phyloP scores from a whole-genome alignment of 441 rosid genomes.

The Viola pubescens region DNA sequence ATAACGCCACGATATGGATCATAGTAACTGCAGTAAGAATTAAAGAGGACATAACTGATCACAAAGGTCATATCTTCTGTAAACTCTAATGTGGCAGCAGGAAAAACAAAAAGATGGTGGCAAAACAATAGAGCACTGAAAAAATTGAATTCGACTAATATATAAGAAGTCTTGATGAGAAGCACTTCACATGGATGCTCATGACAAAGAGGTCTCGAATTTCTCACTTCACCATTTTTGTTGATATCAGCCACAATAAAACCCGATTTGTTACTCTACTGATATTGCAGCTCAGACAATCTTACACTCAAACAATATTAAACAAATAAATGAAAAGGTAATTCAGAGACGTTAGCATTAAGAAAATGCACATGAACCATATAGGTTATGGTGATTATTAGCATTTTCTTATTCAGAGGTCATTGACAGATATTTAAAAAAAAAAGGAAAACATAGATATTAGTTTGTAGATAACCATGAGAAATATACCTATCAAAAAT shows the following conservation, averaged over 20 bases:
- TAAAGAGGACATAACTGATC: conserved; percentile 3
- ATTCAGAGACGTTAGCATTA: background rate
- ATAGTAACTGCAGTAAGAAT: conserved; percentile 59
- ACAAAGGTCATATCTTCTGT: conserved; percentile 1
- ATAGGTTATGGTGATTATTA: background rate
- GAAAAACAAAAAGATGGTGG: background rate
- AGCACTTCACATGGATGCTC: background rate
- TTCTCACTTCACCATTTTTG: background rate
- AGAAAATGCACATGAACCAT: background rate
- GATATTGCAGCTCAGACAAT: background rate
- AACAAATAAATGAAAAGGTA: background rate
- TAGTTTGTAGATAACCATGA: too few relatives aligned
- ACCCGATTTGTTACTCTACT: background rate
- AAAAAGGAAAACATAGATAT: conserved; percentile 4
- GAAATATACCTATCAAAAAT: conserved; percentile 78
- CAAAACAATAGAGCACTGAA: background rate
- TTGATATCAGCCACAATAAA: background rate
- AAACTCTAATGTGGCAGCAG: background rate
- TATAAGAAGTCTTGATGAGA: background rate
- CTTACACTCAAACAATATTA: background rate
- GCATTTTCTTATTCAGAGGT: background rate
- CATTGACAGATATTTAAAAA: background rate
- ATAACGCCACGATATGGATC: conserved; percentile 98
- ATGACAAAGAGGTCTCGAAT: background rate
- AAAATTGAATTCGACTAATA: background rate